Evolutionary conservation across 306 rosid species (phyloP).

Genomic region (Hylodesmum podocarpum): DNA sequence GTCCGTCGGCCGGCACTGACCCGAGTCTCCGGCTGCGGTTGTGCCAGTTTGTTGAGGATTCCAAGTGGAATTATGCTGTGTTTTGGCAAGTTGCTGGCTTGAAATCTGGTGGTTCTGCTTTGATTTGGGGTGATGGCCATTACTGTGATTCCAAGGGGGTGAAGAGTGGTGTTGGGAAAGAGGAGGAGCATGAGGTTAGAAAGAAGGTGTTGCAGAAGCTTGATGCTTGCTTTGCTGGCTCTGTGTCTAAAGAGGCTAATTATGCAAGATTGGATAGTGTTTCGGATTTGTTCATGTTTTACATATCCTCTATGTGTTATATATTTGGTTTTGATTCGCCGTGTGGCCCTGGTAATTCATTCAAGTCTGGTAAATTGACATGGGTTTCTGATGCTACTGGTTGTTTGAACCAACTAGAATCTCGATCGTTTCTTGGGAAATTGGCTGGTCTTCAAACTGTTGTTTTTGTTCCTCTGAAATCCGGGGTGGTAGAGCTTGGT

Average conservation of each 20-base stretch:
- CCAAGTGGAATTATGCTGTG: conserved; percentile 76
- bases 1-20: conserved; percentile 47
- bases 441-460: conserved; percentile 73
- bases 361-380: conserved; percentile 56
- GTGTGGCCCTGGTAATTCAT: conserved; percentile 58
- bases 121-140: conserved; percentile 82
- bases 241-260: conserved; percentile 46
- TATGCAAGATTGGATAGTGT: conserved; percentile 47
- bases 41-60: conserved; percentile 61
- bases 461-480: conserved; percentile 67
- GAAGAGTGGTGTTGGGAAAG: conserved; percentile 41
- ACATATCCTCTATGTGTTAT: conserved; percentile 61
- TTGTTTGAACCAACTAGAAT: conserved; percentile 58
- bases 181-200: conserved; percentile 46
- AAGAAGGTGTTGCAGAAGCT: conserved; percentile 72
- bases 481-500: conserved; percentile 85
- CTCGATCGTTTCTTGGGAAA: conserved; percentile 60
- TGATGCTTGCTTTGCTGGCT: conserved; percentile 53
- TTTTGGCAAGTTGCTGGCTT: conserved; percentile 75
- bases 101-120: conserved; percentile 76
- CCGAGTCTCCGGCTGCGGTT: conserved; percentile 50
- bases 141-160: conserved; percentile 48
- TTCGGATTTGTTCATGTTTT: conserved; percentile 74
- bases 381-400: conserved; percentile 59
- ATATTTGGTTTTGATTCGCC: conserved; percentile 58